A percentile compares a stretch with the other conserved stretches of the same genome.
These are phyloP conservation scores for Jasminum sambac DNA, from an alignment of 257 asterid species.

Conservation along the genomic window DNA sequence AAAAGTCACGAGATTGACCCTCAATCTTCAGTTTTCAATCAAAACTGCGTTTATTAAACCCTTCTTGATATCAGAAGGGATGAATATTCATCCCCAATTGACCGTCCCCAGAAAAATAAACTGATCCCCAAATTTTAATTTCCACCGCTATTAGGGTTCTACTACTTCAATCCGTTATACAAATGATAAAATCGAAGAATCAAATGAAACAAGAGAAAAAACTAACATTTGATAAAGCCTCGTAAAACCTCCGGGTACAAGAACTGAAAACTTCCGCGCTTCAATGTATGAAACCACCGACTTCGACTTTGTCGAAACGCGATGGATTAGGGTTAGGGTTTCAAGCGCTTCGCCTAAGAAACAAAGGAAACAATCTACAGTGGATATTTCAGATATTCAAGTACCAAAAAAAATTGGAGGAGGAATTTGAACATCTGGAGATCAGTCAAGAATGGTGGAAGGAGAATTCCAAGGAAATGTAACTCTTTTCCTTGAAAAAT, in stretches of 20 bases:
- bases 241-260: not conserved
- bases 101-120: not conserved
- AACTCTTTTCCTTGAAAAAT: not conserved
- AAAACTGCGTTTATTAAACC: not conserved
- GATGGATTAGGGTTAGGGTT: constrained; percentile 6
- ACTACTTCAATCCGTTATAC: not conserved
- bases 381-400: not conserved
- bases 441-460: not conserved
- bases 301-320: not conserved
- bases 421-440: not conserved
- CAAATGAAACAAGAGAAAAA: not conserved
- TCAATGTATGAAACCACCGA: not conserved
- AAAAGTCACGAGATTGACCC: not conserved
- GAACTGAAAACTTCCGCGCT: not conserved
- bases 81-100: not conserved
- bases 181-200: not conserved
- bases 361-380: not conserved
- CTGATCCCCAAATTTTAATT: not conserved
- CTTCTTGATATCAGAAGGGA: not conserved
- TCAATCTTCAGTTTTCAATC: not conserved
- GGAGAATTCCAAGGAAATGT: not conserved
- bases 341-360: not conserved
- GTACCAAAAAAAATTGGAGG: not conserved
- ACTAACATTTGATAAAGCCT: not conserved
- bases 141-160: not conserved